Evolutionary conservation across 2,329 filamentous ascomycete species (phyloP), one percentile per base, ranked within the genome.

Genomic region (Pseudogymnoascus sp.): DNA sequence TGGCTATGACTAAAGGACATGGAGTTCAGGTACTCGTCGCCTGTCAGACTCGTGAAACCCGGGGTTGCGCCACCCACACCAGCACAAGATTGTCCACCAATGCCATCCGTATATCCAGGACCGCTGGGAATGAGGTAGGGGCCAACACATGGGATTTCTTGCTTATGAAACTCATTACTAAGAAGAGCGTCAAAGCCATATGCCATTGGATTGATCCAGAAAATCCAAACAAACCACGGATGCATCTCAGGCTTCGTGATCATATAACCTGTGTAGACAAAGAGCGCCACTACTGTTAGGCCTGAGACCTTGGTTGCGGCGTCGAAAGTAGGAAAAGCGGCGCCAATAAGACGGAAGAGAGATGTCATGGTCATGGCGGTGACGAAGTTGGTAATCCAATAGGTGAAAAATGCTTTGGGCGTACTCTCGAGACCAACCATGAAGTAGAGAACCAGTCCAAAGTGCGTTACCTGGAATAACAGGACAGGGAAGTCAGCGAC

Each of bases 151-250:
- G 77, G 74, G n/a, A 85, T 79, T 2, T 77, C 70, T 88, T 76
- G 38, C 75, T 76, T 76, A 66, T 88, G 80, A 64, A 91, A 90
- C 70, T 92, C 89, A 68, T 91, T 91, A 0, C 85, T 78, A 69
- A 91, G 78, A 0, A 92, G 73, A 0, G 82, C 82, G 66, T 90
- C 85, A 64, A 90, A 91, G 0, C 80, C 85, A 64, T 90, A 91
- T 0, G 88, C 83, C 3, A 91, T 75, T 0, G 88, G 88, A 66
- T 89, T 81, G 21, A 88, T 81, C 83, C 84, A 87, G 65, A 81
- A 85, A 2, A 88, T 71, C 85, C 85, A 88, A 2, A 78, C 75
- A 25, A 88, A 81, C 84, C 84, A 88, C 0, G 81, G 80, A 46
- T 84, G 82, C 85, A 88, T 88, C 64, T 83, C 76, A 21, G 79